These are phyloP conservation scores for Cercospora zeae-maydis DNA, from an alignment of 2,329 filamentous ascomycete species.

Conservation along the genomic window DNA sequence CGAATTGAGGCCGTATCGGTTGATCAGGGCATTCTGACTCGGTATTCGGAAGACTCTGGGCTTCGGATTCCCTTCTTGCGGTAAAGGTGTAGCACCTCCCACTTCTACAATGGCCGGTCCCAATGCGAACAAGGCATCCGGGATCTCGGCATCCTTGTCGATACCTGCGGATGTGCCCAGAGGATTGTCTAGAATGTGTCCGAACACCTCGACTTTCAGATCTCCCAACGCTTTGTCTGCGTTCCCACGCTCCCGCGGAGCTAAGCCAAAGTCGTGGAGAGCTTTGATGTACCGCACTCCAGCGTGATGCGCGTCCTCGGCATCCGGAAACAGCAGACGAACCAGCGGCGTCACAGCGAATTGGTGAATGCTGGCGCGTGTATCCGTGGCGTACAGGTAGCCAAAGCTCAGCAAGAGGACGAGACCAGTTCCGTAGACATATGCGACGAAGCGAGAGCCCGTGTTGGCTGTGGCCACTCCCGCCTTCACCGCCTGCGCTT, in stretches of 20 bases:
- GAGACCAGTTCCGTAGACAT: slow-evolving; percentile 54
- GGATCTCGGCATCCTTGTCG: slow-evolving; percentile 89
- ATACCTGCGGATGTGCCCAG: slow-evolving; percentile 93
- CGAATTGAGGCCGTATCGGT: slow-evolving; percentile 93
- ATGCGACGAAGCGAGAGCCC: slow-evolving; percentile 47
- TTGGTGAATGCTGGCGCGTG: slow-evolving; percentile 52
- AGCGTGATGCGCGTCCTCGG: slow-evolving; percentile 86
- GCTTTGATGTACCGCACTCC: slow-evolving; percentile 68
- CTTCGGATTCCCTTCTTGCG: slow-evolving; percentile 81
- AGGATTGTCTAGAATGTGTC: slow-evolving; percentile 73
- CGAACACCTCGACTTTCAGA: slow-evolving; percentile 67
- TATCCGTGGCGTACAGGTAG: slow-evolving; percentile 54
- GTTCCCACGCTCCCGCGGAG: slow-evolving; percentile 76
- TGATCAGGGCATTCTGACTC: slow-evolving; percentile 81
- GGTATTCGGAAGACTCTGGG: slow-evolving; percentile 86
- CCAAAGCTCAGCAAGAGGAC: slow-evolving; percentile 46
- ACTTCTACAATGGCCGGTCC: slow-evolving; percentile 88
- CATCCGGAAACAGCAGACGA: slow-evolving; percentile 65
- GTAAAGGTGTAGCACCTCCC: slow-evolving; percentile 81
- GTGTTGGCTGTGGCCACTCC: slow-evolving; percentile 36
- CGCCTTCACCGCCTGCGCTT: slow-evolving; percentile 30
- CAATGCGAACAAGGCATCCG: slow-evolving; percentile 76
- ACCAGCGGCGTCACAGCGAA: slow-evolving; percentile 58
- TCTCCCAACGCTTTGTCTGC: slow-evolving; percentile 50
- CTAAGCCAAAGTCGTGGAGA: slow-evolving; percentile 69